phyloP scores from a whole-genome alignment of 2,329 filamentous ascomycete genomes.

The Kalaharituber pfeilii region DNA sequence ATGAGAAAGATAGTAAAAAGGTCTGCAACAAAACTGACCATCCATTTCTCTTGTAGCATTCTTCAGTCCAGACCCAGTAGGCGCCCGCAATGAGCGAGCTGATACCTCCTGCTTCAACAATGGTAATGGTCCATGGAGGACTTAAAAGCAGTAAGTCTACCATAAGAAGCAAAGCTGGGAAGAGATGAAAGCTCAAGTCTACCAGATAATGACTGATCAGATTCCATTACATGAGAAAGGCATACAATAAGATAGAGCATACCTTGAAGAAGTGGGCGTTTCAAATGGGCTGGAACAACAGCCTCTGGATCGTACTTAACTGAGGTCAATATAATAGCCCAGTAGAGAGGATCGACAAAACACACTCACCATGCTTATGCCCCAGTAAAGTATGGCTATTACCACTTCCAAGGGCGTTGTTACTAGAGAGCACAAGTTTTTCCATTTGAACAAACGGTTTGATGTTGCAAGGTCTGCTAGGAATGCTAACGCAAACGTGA shows the following conservation, averaged over 20 bases:
- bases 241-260: background rate
- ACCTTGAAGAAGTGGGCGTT: background rate
- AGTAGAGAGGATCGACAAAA: background rate
- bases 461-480: constrained; percentile 47
- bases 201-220: background rate
- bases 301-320: background rate
- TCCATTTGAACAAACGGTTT: constrained; percentile 41
- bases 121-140: constrained; percentile 52
- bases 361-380: constrained; percentile 35
- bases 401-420: constrained; percentile 53
- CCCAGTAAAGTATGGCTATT: constrained; percentile 58
- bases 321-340: background rate
- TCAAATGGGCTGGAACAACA: background rate
- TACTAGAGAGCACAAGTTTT: constrained; percentile 49
- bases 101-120: constrained; percentile 41
- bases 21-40: constrained; percentile 32
- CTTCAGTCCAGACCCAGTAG: constrained; percentile 66
- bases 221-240: background rate
- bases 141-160: constrained; percentile 51
- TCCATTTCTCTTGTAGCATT: constrained; percentile 50
- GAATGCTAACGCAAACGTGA: constrained; percentile 44
- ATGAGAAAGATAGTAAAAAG: background rate
- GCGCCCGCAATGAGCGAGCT: constrained; percentile 42
- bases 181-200: constrained; percentile 49
- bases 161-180: constrained; percentile 46